phyloP scores from a whole-genome alignment of 1,284 basidiomycete species.

The Coniophora puteana region DNA sequence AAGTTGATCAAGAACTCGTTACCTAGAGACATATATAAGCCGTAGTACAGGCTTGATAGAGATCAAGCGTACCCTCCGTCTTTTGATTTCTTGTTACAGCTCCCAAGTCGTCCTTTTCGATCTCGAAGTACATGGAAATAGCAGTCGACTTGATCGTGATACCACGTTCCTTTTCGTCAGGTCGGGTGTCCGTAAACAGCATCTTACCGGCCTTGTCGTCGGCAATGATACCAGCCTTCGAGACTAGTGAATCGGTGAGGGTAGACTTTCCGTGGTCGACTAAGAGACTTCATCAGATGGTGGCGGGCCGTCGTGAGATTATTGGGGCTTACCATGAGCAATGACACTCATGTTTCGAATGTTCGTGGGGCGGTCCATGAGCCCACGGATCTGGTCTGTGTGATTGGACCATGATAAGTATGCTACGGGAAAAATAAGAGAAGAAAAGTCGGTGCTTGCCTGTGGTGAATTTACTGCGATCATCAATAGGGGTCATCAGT shows the following conservation, averaged over 20 bases:
- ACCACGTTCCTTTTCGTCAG: constrained; percentile 89
- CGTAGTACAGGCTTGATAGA: constrained; percentile 4
- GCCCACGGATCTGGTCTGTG: constrained; percentile 78
- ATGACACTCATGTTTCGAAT: constrained; percentile 97
- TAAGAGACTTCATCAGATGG: constrained; percentile 24
- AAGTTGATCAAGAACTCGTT: constrained; percentile 83
- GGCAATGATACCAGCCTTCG: constrained; percentile 98
- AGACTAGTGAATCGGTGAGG: constrained; percentile 94
- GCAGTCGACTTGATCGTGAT: constrained; percentile 87
- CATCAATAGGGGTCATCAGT: constrained; percentile 36
- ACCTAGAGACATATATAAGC: constrained; percentile 37
- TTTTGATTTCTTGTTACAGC: constrained; percentile 62
- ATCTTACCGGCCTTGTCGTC: constrained; percentile 89
- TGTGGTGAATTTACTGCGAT: constrained; percentile 79
- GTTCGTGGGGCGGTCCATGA: constrained; percentile 86
- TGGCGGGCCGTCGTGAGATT: constrained; percentile 6
- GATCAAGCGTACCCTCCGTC: constrained; percentile 49
- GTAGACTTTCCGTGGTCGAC: constrained; percentile 99
- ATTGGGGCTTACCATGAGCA: constrained; percentile 66
- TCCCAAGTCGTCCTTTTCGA: constrained; percentile 63
- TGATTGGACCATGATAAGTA: constrained; percentile 14
- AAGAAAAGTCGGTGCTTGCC: constrained; percentile 45
- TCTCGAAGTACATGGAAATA: constrained; percentile 83
- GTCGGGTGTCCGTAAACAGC: constrained; percentile 90
- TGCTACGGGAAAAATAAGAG: constrained; percentile 3